Conservation (phyloP, 192 early-diverging fungal genomes). For the Coemansia sp. region DNA sequence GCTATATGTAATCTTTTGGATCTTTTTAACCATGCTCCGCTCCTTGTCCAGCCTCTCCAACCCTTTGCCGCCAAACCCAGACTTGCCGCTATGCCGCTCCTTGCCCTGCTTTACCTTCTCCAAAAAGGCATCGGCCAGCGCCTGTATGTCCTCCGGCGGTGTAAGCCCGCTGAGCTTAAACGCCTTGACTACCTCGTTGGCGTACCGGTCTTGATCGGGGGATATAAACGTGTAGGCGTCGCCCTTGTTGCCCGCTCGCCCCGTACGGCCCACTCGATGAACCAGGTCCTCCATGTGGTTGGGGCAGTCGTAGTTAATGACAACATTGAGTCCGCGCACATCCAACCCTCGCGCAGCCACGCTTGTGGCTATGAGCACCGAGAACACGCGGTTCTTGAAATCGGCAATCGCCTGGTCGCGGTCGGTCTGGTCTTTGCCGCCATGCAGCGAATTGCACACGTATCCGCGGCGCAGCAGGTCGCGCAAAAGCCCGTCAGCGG, state of each 20-base stretch:
- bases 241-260: constrained; percentile 97
- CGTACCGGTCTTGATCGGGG: constrained; percentile 91
- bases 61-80: constrained; percentile 96
- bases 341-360: constrained; percentile 96
- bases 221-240: constrained; percentile 96
- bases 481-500: constrained; percentile 85
- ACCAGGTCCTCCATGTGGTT: constrained; percentile 99
- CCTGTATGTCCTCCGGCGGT: constrained; percentile 76
- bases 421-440: constrained; percentile 91
- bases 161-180: constrained; percentile 73
- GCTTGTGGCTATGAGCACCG: constrained; percentile 94
- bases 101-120: constrained; percentile 40
- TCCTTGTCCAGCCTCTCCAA: constrained; percentile 93
- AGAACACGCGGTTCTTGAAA: constrained; percentile 88
- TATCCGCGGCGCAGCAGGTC: constrained; percentile 85
- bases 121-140: constrained; percentile 65
- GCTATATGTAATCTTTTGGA: constrained; percentile 87
- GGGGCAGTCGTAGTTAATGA: constrained; percentile 96
- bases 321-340: constrained; percentile 89
- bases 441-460: constrained; percentile 88
- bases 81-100: constrained; percentile 21
- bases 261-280: constrained; percentile 96
- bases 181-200: constrained; percentile 88
- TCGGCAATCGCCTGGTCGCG: constrained; percentile 91
- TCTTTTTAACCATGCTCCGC: constrained; percentile 83